Evolutionary conservation across 2,329 filamentous ascomycete genomes (phyloP).

Genomic region (Chrysoporthe deuterocubensis): DNA sequence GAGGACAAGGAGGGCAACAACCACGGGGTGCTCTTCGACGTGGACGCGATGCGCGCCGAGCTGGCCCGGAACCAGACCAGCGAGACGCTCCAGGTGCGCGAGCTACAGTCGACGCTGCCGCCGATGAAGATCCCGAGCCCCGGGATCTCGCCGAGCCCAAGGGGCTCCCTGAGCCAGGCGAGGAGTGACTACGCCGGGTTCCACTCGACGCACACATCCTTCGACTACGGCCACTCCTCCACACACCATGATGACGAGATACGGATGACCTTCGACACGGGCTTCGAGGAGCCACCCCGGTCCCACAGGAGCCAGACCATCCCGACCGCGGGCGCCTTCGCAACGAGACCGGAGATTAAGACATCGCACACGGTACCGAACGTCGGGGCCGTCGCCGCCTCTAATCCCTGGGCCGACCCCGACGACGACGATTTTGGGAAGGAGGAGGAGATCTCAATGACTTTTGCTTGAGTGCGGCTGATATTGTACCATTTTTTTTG

Average conservation of each 20-base stretch:
- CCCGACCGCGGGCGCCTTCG: conserved; percentile 29
- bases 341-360: conserved; percentile 47
- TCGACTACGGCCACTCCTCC: conserved; percentile 18
- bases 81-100: conserved; percentile 65
- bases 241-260: conserved; percentile 52
- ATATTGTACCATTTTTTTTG: conserved; percentile 1
- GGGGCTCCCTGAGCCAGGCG: conserved; percentile 47
- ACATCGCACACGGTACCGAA: conserved; percentile 55
- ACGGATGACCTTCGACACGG: conserved; percentile 74
- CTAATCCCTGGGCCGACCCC: conserved; percentile 73
- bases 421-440: conserved; percentile 72
- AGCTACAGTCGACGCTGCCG: conserved; percentile 86
- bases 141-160: conserved; percentile 38
- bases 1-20: conserved; percentile 58
- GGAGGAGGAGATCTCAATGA: conserved; percentile 79
- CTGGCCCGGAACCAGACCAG: conserved; percentile 70
- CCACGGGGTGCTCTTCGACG: conserved; percentile 81
- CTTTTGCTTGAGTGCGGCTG: conserved; percentile 61
- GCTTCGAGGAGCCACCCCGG: conserved; percentile 46
- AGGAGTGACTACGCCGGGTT: conserved; percentile 48
- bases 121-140: conserved; percentile 74
- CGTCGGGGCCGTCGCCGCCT: conserved; percentile 45
- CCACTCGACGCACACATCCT: conserved; percentile 13
- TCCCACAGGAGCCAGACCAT: conserved; percentile 24
- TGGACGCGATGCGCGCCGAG: conserved; percentile 90